phyloP scores from a whole-genome alignment of 78 protist species.

The slime mould (Dictyostelium discoideum) region DNA sequence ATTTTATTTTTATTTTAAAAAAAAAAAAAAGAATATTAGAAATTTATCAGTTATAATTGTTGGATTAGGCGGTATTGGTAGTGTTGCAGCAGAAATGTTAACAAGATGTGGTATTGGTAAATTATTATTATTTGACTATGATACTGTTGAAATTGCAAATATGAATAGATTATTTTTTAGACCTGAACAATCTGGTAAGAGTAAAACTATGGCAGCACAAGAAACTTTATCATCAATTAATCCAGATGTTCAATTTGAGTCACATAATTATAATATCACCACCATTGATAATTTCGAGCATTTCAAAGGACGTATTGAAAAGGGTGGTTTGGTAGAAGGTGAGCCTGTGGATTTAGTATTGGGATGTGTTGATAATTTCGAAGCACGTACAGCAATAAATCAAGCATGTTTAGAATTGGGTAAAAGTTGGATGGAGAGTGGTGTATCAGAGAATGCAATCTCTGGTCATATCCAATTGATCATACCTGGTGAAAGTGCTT shows the following conservation, averaged over 20 bases:
- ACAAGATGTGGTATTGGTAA: constrained; percentile 99
- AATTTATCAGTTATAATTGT: constrained; percentile 90
- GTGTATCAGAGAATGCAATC: constrained; percentile 98
- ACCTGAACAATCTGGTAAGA: constrained; percentile 96
- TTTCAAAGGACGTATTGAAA: constrained; percentile 75
- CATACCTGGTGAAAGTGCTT: constrained; percentile 91
- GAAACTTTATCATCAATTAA: constrained; percentile 93
- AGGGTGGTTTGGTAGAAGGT: constrained; percentile 61
- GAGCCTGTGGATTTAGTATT: constrained; percentile 91
- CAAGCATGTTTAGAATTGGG: constrained; percentile 79
- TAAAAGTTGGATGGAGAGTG: constrained; percentile 96
- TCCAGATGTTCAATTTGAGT: constrained; percentile 95
- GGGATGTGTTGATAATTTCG: constrained; percentile 97
- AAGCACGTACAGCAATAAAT: constrained; percentile 91
- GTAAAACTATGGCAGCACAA: constrained; percentile 90
- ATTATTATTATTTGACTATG: constrained; percentile 96
- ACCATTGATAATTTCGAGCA: constrained; percentile 90
- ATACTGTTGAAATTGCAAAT: constrained; percentile 98
- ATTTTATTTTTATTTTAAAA: neutral
- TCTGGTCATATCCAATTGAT: constrained; percentile 98
- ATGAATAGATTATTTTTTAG: constrained; percentile 97
- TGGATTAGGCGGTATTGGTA: constrained; percentile 98
- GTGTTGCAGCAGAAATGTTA: constrained; percentile 98
- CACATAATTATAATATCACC: constrained; percentile 92
- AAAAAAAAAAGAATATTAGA: constrained; percentile 76